Conservation (phyloP, 768 basidiomycete species). For the Gymnopilus junonius region DNA sequence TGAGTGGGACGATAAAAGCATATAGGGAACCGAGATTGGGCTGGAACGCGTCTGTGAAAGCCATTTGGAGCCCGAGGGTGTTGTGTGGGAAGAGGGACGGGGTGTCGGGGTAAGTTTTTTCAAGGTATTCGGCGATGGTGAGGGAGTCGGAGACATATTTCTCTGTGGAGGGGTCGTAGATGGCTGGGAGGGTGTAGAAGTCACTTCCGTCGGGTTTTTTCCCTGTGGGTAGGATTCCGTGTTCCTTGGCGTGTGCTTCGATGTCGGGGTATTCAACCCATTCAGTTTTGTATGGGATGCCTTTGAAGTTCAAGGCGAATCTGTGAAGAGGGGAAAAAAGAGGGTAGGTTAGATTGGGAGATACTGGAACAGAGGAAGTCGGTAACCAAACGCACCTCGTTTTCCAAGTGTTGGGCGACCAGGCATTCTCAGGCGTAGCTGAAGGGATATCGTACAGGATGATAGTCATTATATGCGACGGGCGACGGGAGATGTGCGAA, state of each 20-base stretch:
- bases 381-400: not conserved
- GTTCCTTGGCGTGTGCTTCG: conserved; percentile 29
- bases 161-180: conserved; percentile 48
- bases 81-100: too few relatives aligned
- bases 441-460: too few relatives aligned
- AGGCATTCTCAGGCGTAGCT: not conserved
- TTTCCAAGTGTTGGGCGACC: conserved; percentile 1
- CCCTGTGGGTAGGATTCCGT: conserved; percentile 39
- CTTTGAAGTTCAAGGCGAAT: conserved; percentile 34
- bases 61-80: conserved; percentile 16
- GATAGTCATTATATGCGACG: not conserved
- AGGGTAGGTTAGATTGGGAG: not conserved
- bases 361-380: too few relatives aligned
- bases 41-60: conserved; percentile 7
- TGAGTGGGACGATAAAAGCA: conserved; percentile 5
- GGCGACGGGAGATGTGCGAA: too few relatives aligned
- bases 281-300: conserved; percentile 42
- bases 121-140: conserved; percentile 53
- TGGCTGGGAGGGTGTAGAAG: conserved; percentile 52
- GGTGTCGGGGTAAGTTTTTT: conserved; percentile 49
- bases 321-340: conserved; percentile 7
- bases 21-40: not conserved
- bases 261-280: too few relatives aligned
- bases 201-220: too few relatives aligned
- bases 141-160: conserved; percentile 43